Percentiles rank a stretch among this genome's conserved stretches.
These are phyloP conservation scores for Nowakowskiella sp. DNA, from an alignment of 192 early-diverging fungal species.

Conservation along the genomic window DNA sequence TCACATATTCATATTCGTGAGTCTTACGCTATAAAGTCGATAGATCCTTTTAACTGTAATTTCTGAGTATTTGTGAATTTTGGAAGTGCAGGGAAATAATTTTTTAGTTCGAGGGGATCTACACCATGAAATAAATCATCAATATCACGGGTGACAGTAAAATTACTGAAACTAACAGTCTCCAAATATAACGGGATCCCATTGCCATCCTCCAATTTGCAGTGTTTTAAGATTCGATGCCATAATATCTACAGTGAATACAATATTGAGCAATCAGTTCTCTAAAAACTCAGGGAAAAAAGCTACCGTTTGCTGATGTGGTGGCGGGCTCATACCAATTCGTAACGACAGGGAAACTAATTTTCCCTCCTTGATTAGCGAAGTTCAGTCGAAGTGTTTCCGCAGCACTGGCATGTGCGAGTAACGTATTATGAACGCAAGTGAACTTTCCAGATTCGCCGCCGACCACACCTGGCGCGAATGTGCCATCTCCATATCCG, in stretches of 20 bases:
- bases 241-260: conserved; percentile 5
- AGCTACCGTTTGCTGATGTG: too few species aligned
- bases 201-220: neutral
- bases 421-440: neutral
- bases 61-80: conserved; percentile 11
- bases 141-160: conserved; percentile 1
- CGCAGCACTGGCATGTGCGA: neutral
- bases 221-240: neutral
- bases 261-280: too few species aligned
- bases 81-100: neutral
- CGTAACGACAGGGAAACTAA: conserved; percentile 1
- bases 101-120: too few species aligned
- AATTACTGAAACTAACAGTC: too few species aligned
- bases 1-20: too few species aligned
- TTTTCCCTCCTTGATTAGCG: neutral
- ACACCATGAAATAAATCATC: neutral
- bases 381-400: neutral
- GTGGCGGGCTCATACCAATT: neutral
- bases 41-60: neutral
- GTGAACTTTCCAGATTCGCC: neutral
- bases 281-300: too few species aligned
- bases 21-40: conserved; percentile 11
- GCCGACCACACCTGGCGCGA: neutral
- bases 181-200: conserved; percentile 10
- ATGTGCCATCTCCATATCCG: neutral